Evolutionary conservation across 2,329 filamentous ascomycete species (phyloP).

Genomic region (Xenoacremonium recifei): DNA sequence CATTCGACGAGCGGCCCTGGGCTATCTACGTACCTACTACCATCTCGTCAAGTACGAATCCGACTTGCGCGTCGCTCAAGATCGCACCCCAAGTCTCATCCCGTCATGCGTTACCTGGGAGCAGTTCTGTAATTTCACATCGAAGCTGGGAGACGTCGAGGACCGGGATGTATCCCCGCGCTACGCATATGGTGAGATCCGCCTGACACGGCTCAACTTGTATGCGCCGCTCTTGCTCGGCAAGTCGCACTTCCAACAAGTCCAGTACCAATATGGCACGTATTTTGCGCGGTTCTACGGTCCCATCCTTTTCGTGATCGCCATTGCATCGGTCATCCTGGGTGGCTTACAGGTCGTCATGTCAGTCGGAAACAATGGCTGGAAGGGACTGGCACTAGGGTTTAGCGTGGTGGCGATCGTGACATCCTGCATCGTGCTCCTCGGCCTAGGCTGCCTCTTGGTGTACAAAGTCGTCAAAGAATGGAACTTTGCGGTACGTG

Average conservation of each 20-base stretch:
- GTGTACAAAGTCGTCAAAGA: slow-evolving; percentile 14
- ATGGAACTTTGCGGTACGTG: slow-evolving; percentile 16
- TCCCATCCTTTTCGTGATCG: slow-evolving; percentile 23
- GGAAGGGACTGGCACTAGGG: slow-evolving; percentile 7
- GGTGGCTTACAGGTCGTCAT: slow-evolving; percentile 20
- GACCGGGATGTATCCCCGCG: slow-evolving; percentile 29
- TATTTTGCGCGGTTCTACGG: slow-evolving; percentile 24
- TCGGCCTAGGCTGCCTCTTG: slow-evolving; percentile 3
- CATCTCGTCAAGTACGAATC: slow-evolving; percentile 32
- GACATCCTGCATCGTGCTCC: slow-evolving; percentile 5
- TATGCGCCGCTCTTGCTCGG: slow-evolving; percentile 21
- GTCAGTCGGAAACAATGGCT: slow-evolving; percentile 5
- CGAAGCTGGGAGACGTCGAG: slow-evolving; percentile 19
- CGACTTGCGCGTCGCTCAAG: slow-evolving; percentile 32
- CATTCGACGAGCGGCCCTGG: slow-evolving; percentile 24
- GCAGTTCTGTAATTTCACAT: slow-evolving; percentile 29
- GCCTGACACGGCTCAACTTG: slow-evolving; percentile 34
- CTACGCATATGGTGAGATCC: slow-evolving; percentile 38
- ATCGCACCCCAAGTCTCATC: slow-evolving; percentile 27
- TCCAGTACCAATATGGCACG: slow-evolving; percentile 19
- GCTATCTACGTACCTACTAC: slow-evolving; percentile 36
- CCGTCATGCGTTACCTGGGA: slow-evolving; percentile 23
- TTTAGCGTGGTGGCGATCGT: slow-evolving; percentile 13
- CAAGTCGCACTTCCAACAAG: slow-evolving; percentile 19
- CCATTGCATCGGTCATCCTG: slow-evolving; percentile 18